These are phyloP conservation scores for Chlorella sp. DNA, from an alignment of 139 green algal genomes.

Conservation along the genomic window DNA sequence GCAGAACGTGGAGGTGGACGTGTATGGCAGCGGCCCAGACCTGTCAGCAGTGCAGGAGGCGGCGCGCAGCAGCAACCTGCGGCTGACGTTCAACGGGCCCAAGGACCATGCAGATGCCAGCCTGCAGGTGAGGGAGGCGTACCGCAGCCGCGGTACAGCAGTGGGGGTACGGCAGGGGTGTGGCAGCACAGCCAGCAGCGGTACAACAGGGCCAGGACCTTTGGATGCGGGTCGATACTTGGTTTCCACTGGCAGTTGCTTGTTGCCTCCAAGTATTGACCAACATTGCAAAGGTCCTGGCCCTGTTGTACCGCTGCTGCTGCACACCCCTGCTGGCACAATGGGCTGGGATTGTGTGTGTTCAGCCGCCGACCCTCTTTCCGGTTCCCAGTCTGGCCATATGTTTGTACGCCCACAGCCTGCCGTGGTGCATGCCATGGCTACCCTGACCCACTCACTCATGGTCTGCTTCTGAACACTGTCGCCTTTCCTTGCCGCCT, in stretches of 20 bases:
- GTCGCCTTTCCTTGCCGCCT: neutral
- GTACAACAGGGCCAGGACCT: too few species aligned
- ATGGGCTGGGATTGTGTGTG: too few species aligned
- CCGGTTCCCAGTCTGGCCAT: too few species aligned
- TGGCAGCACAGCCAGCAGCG: too few species aligned
- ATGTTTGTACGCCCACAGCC: too few species aligned
- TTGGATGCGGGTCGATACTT: too few species aligned
- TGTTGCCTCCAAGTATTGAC: too few species aligned
- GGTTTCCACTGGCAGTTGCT: too few species aligned
- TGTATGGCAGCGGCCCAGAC: constrained; percentile 91
- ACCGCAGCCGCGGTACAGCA: neutral
- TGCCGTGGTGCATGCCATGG: neutral
- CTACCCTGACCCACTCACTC: neutral
- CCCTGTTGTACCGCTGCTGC: too few species aligned
- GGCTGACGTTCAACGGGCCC: constrained; percentile 78
- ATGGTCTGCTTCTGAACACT: neutral
- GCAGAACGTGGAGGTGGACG: constrained; percentile 70
- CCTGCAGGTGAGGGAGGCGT: constrained; percentile 83
- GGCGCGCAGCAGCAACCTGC: constrained; percentile 42
- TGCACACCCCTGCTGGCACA: too few species aligned
- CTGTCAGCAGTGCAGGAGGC: constrained; percentile 53
- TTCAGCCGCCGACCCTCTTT: too few species aligned
- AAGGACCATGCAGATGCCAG: constrained; percentile 80
- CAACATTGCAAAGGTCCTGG: too few species aligned
- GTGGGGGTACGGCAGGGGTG: neutral